These are phyloP conservation scores for Hypoxylon rubiginosum DNA, from an alignment of 2,329 filamentous ascomycete species.

Conservation along the genomic window DNA sequence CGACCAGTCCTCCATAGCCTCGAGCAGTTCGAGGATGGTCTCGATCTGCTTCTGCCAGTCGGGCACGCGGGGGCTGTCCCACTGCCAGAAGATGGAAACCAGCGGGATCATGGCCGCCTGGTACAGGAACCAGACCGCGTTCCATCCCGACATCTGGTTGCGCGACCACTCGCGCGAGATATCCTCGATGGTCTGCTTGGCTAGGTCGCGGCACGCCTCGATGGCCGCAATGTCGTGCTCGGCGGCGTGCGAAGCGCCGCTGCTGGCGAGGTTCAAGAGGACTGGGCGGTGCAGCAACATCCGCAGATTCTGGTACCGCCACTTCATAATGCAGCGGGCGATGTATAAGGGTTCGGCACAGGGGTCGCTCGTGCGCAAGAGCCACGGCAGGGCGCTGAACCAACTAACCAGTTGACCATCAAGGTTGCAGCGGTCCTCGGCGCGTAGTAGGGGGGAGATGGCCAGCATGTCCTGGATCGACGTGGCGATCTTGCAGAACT, in stretches of 20 bases:
- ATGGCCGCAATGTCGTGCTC: slow-evolving; percentile 77
- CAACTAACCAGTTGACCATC: slow-evolving; percentile 78
- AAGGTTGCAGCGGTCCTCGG: slow-evolving; percentile 74
- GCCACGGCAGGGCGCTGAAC: slow-evolving; percentile 78
- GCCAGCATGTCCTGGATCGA: slow-evolving; percentile 82
- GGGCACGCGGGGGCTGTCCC: slow-evolving; percentile 61
- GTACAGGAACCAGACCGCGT: slow-evolving; percentile 85
- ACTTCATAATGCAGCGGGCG: slow-evolving; percentile 81
- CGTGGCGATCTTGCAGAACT: slow-evolving; percentile 84
- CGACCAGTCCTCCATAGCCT: slow-evolving; percentile 75
- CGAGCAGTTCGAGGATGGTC: slow-evolving; percentile 70
- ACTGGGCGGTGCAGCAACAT: slow-evolving; percentile 82
- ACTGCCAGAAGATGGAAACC: slow-evolving; percentile 79
- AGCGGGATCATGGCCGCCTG: slow-evolving; percentile 85
- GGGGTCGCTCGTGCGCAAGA: slow-evolving; percentile 73
- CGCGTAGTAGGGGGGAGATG: slow-evolving; percentile 75
- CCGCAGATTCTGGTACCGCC: slow-evolving; percentile 83
- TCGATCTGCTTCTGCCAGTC: slow-evolving; percentile 71
- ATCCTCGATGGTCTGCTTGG: slow-evolving; percentile 78
- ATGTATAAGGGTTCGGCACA: slow-evolving; percentile 79
- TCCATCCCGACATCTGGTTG: slow-evolving; percentile 84
- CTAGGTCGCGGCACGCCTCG: slow-evolving; percentile 76
- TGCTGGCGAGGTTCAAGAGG: slow-evolving; percentile 74
- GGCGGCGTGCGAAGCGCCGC: slow-evolving; percentile 63
- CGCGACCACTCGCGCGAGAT: slow-evolving; percentile 78